Percentiles rank a stretch among this genome's conserved stretches.
phyloP scores from a whole-genome alignment of 768 basidiomycete genomes.

The Trametes elegans region DNA sequence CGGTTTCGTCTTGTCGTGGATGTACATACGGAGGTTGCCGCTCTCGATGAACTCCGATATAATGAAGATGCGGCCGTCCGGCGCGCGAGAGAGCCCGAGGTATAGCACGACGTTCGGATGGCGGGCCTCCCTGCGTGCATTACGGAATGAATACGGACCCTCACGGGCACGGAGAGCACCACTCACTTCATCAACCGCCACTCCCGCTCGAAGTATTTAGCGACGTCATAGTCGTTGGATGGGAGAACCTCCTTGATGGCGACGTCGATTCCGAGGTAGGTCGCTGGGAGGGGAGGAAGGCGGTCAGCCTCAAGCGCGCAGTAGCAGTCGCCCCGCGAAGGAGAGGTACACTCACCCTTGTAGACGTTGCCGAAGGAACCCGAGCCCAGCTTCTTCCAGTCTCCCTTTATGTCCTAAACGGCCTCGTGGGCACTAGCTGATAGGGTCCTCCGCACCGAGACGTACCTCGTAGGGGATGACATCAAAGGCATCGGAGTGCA shows the following conservation, averaged over 20 bases:
- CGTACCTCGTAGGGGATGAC: slow-evolving; percentile 83
- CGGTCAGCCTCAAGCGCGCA: not conserved
- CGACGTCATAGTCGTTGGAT: slow-evolving; percentile 87
- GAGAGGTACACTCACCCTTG: slow-evolving; percentile 56
- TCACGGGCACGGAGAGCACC: not conserved
- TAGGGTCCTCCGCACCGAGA: slow-evolving; percentile 4
- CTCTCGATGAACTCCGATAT: slow-evolving; percentile 93
- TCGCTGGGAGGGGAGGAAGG: slow-evolving; percentile 57
- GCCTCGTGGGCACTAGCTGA: slow-evolving; percentile 8
- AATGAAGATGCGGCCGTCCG: slow-evolving; percentile 88
- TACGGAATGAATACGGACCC: not conserved
- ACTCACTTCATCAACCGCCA: slow-evolving; percentile 90
- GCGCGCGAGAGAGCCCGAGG: slow-evolving; percentile 83
- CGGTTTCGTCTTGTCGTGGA: slow-evolving; percentile 77
- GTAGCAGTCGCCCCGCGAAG: not conserved
- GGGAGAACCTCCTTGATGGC: slow-evolving; percentile 97
- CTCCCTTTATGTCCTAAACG: slow-evolving; percentile 76
- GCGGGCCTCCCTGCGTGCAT: slow-evolving; percentile 63
- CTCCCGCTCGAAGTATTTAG: slow-evolving; percentile 98
- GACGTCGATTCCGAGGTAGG: slow-evolving; percentile 93
- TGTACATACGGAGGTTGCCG: slow-evolving; percentile 88
- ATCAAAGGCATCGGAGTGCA: slow-evolving; percentile 73
- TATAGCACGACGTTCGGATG: slow-evolving; percentile 94
- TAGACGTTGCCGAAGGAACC: slow-evolving; percentile 93
- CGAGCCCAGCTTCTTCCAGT: slow-evolving; percentile 89